Evolutionary conservation across 306 rosid genomes (phyloP).

Genomic region (Lathyrus oleraceus): DNA sequence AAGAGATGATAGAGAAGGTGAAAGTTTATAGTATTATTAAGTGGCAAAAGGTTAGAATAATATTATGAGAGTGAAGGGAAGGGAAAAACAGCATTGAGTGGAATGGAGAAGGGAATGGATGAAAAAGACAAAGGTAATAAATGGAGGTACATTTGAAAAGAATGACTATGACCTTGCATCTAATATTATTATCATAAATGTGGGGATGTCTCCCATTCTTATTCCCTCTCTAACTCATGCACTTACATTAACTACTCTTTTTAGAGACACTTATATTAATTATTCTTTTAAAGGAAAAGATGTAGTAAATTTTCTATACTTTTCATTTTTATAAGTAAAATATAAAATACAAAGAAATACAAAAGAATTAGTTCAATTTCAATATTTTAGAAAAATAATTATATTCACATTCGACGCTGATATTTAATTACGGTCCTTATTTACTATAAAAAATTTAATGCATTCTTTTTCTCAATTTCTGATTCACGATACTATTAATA

Average conservation of each 20-base stretch:
- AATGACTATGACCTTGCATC: conserved; percentile 91
- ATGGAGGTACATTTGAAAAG: conserved; percentile 83
- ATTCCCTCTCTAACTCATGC: conserved; percentile 44
- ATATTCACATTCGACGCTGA: no score
- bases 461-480: no score
- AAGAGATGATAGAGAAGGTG: conserved; percentile 22
- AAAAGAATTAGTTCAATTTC: no score
- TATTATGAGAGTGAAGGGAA: conserved; percentile 32
- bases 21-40: conserved; percentile 39
- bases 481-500: no score
- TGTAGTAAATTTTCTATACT: background rate
- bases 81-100: conserved; percentile 63
- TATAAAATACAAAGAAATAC: no score
- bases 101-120: conserved; percentile 81
- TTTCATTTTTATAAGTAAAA: no score
- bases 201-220: conserved; percentile 60
- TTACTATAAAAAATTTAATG: no score
- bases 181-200: conserved; percentile 62
- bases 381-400: no score
- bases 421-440: no score
- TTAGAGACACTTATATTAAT: conserved; percentile 17
- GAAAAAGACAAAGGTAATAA: conserved; percentile 93
- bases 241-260: conserved; percentile 3
- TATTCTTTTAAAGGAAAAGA: background rate
- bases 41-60: conserved; percentile 47